These are phyloP conservation scores for Boletus rufocinnamomeus DNA, from an alignment of 768 basidiomycete species.

Conservation along the genomic window DNA sequence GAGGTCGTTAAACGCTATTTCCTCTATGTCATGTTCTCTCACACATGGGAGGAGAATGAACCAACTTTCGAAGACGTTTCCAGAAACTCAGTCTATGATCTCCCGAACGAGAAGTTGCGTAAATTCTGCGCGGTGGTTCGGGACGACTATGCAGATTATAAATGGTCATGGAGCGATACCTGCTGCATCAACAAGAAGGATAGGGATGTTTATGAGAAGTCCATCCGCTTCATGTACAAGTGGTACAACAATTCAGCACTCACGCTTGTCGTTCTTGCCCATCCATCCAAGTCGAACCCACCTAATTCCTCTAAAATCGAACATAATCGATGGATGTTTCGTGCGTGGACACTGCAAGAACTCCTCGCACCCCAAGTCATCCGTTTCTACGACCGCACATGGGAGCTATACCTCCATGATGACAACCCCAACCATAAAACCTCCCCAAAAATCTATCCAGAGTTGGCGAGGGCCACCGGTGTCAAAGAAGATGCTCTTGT, in stretches of 20 bases:
- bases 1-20: conserved; percentile 7
- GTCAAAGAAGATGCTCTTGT: no score
- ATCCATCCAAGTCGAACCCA: neutral
- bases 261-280: conserved; percentile 16
- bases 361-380: no score
- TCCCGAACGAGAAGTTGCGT: conserved; percentile 9
- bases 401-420: no score
- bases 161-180: conserved; percentile 17
- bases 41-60: conserved; percentile 16
- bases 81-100: neutral
- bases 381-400: no score
- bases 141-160: neutral
- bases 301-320: neutral
- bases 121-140: conserved; percentile 10
- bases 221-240: conserved; percentile 17
- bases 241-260: conserved; percentile 17
- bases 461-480: no score
- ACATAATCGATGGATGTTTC: conserved; percentile 19
- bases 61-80: conserved; percentile 10
- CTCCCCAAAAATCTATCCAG: no score
- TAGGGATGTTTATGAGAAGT: neutral
- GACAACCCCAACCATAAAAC: no score
- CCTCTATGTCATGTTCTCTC: conserved; percentile 22
- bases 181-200: conserved; percentile 14
- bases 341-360: conserved; percentile 15